Percentiles rank a stretch among this genome's conserved stretches.
These are phyloP conservation scores for Bisporella sp. DNA, from an alignment of 2,329 filamentous ascomycete species.

Conservation along the genomic window DNA sequence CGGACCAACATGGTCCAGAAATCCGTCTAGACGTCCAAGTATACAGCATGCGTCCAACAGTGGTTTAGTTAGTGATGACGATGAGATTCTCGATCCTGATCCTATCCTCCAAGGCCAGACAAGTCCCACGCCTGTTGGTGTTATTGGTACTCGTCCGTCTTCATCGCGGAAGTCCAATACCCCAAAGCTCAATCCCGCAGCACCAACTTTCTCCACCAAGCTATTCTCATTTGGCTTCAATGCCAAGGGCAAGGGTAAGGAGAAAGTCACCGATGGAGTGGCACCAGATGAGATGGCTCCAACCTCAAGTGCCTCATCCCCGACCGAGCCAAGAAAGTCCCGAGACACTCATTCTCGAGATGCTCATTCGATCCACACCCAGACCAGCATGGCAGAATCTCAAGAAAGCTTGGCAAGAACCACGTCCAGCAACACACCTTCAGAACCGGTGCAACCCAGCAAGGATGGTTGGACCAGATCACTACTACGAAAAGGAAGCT, in stretches of 20 bases:
- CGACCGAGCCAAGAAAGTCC: constrained; percentile 46
- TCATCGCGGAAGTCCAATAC: constrained; percentile 42
- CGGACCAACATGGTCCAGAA: constrained; percentile 59
- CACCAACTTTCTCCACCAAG: constrained; percentile 64
- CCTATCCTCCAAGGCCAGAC: constrained; percentile 41
- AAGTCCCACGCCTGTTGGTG: constrained; percentile 52
- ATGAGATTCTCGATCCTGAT: constrained; percentile 55
- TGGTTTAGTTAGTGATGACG: constrained; percentile 55
- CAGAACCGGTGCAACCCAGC: constrained; percentile 31
- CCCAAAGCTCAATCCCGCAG: constrained; percentile 73
- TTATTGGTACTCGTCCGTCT: constrained; percentile 72
- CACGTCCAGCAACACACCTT: constrained; percentile 46
- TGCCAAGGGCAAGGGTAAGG: constrained; percentile 31
- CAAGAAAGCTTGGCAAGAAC: constrained; percentile 40
- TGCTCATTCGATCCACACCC: constrained; percentile 49
- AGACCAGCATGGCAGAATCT: constrained; percentile 48
- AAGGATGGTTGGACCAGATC: constrained; percentile 31
- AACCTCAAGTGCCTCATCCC: constrained; percentile 36
- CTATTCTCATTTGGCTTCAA: constrained; percentile 43
- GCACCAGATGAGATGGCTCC: constrained; percentile 26
- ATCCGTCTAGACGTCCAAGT: constrained; percentile 74
- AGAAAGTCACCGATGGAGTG: constrained; percentile 30
- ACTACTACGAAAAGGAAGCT: constrained; percentile 58
- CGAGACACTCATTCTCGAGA: constrained; percentile 32
- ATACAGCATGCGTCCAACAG: constrained; percentile 70